Base-by-base conservation (phyloP, 176 grass and related monocot species). In the Aegilops sharonensis region DNA sequence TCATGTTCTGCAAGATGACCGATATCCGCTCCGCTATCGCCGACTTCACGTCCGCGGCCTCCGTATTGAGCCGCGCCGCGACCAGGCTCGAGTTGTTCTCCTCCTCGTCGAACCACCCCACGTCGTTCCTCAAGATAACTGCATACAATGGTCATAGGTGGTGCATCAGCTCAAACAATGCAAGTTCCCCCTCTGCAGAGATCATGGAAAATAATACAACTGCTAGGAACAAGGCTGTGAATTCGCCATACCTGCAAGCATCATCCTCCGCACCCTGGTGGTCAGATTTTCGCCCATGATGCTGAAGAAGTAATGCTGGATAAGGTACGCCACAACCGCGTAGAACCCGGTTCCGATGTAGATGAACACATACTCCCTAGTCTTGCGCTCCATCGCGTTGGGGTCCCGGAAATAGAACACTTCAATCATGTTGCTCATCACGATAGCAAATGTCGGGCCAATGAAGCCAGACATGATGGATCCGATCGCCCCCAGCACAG, bases 261-360 rank as follows among this genome's bases (percentile, higher is more conserved):
- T 96, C 94, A 93, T 93, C 70, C 94, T 88, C 12, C 94, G 81
- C 42, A 96, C 91, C 74, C 94, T 93, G 35, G 94, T 93, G 27
- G 91, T 93, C 27, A 96, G 87, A 35, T 96, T 96, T 72, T 96
- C 94, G 1, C 94, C 94, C 89, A 91, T 96, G 80, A 96, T 96
- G 82, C 94, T 93, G 85, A 96, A 93, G 87, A 96, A 96, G 78
- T 96, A 96, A 18, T 96, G 94, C 75, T 96, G 94, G 35, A 96
- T 83, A 0, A 96, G 75, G 78, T 96, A 96, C 1, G 94, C 94
- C 0, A 93, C 87, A 2, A 96, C 91, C 0, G 94, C 94, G 31
- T 93, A 96, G 37, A 96, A 71, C 17, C 94, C 91, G 0, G 91
- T 93, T 17, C 91, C 94, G 1, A 96, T 96, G 72, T 93, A 96